Conservation (phyloP, 345 rosid species). For the Ceriops decandra region DNA sequence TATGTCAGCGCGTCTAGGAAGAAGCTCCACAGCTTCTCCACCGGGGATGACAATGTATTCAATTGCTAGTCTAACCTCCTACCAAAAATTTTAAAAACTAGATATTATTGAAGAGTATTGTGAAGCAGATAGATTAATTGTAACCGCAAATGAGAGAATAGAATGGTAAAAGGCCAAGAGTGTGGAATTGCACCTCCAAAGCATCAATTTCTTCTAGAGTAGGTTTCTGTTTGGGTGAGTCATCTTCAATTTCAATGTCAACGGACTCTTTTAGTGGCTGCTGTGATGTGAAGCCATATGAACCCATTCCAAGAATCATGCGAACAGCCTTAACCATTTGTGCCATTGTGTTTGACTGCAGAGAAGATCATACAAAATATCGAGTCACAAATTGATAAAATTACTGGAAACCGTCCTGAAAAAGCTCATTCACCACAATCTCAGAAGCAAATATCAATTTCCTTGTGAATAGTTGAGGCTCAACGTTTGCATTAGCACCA, state of each 20-base stretch:
- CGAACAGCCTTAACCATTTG: slow-evolving; percentile 96
- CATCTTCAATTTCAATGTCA: slow-evolving; percentile 78
- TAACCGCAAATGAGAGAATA: not conserved
- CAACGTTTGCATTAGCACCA: not conserved
- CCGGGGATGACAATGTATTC: slow-evolving; percentile 94
- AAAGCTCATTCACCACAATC: slow-evolving; percentile 2
- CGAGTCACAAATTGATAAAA: not conserved
- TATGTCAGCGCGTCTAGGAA: slow-evolving; percentile 78
- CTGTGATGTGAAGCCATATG: slow-evolving; percentile 44
- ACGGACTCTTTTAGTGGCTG: slow-evolving; percentile 30
- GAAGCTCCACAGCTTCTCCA: slow-evolving; percentile 95
- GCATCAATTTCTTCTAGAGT: slow-evolving; percentile 97
- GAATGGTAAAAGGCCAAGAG: not conserved
- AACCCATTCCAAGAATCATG: slow-evolving; percentile 74
- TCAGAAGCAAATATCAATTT: not conserved
- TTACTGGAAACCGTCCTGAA: not conserved
- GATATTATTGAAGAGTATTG: not conserved
- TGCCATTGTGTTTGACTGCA: slow-evolving; percentile 92
- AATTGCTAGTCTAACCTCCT: slow-evolving; percentile 92
- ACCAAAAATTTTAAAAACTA: not conserved
- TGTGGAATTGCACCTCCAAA: slow-evolving; percentile 58
- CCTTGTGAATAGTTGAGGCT: not conserved
- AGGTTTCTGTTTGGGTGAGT: slow-evolving; percentile 81
- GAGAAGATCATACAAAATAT: not conserved
- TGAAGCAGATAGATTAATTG: not conserved